Conservation (phyloP, 805 yeast species). For the Candida ortonii region DNA sequence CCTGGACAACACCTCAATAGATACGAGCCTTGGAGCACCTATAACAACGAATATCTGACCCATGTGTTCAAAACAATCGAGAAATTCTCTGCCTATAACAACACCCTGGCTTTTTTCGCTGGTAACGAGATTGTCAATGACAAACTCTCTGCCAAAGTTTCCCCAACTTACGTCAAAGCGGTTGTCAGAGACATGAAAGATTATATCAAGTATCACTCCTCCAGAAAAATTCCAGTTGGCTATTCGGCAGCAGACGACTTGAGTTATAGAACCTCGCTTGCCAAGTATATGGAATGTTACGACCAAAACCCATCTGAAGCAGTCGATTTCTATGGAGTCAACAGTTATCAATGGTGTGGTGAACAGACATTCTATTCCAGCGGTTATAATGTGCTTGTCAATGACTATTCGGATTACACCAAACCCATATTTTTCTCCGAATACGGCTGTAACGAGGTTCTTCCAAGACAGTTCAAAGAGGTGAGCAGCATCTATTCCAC, state of each 20-base stretch:
- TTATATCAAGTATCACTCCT: slow-evolving; percentile 56
- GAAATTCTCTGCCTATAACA: slow-evolving; percentile 79
- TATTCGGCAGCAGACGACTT: slow-evolving; percentile 96
- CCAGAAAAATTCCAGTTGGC: slow-evolving; percentile 81
- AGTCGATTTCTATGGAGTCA: slow-evolving; percentile 80
- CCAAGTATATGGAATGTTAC: slow-evolving; percentile 77
- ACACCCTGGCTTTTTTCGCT: slow-evolving; percentile 87
- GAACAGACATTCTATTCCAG: slow-evolving; percentile 76
- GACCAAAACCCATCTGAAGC: slow-evolving; percentile 48
- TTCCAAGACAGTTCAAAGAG: slow-evolving; percentile 79
- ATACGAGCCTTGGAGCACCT: slow-evolving; percentile 91
- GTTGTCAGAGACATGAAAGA: slow-evolving; percentile 77
- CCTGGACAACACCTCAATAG: slow-evolving; percentile 77
- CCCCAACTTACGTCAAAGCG: slow-evolving; percentile 78
- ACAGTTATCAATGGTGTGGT: slow-evolving; percentile 87
- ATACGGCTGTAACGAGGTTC: slow-evolving; percentile 83
- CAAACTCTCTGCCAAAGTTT: slow-evolving; percentile 57
- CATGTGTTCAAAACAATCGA: slow-evolving; percentile 79
- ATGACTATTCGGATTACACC: slow-evolving; percentile 63
- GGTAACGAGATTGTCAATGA: slow-evolving; percentile 92
- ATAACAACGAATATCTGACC: slow-evolving; percentile 63
- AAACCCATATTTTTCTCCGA: slow-evolving; percentile 88
- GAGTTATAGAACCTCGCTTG: slow-evolving; percentile 67
- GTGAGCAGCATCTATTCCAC: slow-evolving; percentile 63
- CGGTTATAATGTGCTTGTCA: slow-evolving; percentile 68